Base-by-base conservation (phyloP, 2,329 filamentous ascomycete species). In the Paecilomyces variotii region DNA sequence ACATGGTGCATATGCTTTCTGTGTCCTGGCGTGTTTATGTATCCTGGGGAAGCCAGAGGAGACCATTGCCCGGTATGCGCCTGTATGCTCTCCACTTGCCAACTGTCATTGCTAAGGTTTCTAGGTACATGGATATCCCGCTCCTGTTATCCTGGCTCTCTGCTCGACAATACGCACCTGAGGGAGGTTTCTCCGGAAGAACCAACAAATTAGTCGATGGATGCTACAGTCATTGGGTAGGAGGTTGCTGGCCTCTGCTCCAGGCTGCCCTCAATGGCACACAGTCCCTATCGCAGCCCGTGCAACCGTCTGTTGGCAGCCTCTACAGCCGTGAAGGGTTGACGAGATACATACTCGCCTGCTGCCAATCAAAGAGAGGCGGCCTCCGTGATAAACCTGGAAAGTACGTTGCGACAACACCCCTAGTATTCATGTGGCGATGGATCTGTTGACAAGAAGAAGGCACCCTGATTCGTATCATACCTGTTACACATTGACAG, bases 191-290 rank as follows among this genome's bases (percentile, higher is more conserved):
- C 70, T 89, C 90, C 49, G 94, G 94, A 61, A 88, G 94, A 65
- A 96, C 93, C 28, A 97, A 97, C 80, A 99, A 99, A 78, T 82
- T 99, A 32, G 94, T 97, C 32, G 94, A 99, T 74, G 94, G 93
- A 53, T 99, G 94, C 77, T 99, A 99, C 78, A 96, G 90, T 72
- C 93, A 97, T 75, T 99, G 94, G 94, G 88, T 96, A 34, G 94
- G 94, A 57, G 89, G 89, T 57, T 97, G 92, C 78, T 99, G 92
- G 90, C 88, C 93, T 53, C 77, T 99, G 63, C 80, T 97, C 65
- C 89, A 97, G 78, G 90, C 90, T 59, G 87, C 87, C 57, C 76
- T 94, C 59, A 82, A 83, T 64, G 84, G 82, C 28, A 78, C 79
- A 57, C 74, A 73, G 57, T 62, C 65, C 56, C 62, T 65, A 51